Base-by-base conservation (phyloP, 441 rosid genomes). In the Croton laevigatus region DNA sequence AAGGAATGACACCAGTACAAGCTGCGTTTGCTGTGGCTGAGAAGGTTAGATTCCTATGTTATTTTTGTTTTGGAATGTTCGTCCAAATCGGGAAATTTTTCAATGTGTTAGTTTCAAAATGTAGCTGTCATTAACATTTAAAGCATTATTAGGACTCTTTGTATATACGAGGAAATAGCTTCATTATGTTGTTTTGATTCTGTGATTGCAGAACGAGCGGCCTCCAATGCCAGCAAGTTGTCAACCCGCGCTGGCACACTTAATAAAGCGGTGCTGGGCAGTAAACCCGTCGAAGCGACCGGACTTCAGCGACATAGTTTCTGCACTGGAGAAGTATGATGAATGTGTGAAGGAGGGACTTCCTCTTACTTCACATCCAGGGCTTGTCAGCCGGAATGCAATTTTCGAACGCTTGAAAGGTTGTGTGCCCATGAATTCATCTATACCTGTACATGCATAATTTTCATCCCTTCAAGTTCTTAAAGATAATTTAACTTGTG, bases 1-100 rank as follows among this genome's bases (percentile, higher is more conserved):
- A 94, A 84, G 98, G 98, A 70, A 94, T 94, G 96, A 89, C 92
- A 51, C 98, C 98, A 0, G 97, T 94, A 69, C 98, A 94, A 81
- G 97, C 98, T 45, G 98, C 98, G 5, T 94, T 91, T 46, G 97
- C 98, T 17, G 98, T 91, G 22, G 98, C 98, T 59, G 97, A 91
- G 81, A 94, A 94, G 97, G 98, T 93, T 42, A 81, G 79, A 73
- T 66, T 20, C 9, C 23, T 36, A 14, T 13, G 12, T 27, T 27
- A 27, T 27, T 27, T 27, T 27, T 27, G 32, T 1, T 27, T 1
- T 1, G 2, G 32, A 27, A 27, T 27, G 32, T 27, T 27, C 32
- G 32, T 27, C 32, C 32, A 27, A 27, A 27, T 27, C 32, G 32
- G 32, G 32, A 27, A 27, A 27, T 27, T 27, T 27, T 27, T 27